Percentiles rank a stretch among this genome's conserved stretches.
phyloP scores from a whole-genome alignment of 192 early-diverging fungal genomes.

The Backusella westeae region DNA sequence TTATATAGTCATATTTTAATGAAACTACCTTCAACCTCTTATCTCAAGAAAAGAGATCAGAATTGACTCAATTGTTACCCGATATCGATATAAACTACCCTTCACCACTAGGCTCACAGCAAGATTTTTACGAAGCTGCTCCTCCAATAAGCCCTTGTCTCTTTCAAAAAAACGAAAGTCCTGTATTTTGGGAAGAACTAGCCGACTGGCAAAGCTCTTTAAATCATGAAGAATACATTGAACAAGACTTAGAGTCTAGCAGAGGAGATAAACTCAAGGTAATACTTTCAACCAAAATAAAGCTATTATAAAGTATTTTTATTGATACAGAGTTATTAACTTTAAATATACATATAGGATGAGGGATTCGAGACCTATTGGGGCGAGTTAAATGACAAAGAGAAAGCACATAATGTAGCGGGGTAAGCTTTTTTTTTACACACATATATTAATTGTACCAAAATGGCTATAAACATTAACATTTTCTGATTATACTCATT shows the following conservation, averaged over 20 bases:
- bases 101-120: neutral
- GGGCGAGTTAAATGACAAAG: conserved; percentile 30
- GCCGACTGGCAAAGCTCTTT: conserved; percentile 4
- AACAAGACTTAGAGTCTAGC: neutral
- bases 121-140: neutral
- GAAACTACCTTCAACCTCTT: conserved; percentile 9
- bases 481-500: neutral
- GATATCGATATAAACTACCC: neutral
- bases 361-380: conserved; percentile 31
- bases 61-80: conserved; percentile 18
- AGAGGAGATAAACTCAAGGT: conserved; percentile 11
- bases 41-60: conserved; percentile 14
- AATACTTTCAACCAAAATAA: neutral
- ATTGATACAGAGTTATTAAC: neutral
- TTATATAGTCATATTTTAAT: conserved; percentile 18
- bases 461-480: neutral
- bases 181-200: conserved; percentile 3
- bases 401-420: conserved; percentile 34
- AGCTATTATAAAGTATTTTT: neutral
- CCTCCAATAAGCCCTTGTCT: neutral
- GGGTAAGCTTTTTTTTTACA: conserved; percentile 23
- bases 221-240: neutral
- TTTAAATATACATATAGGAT: conserved; percentile 4
- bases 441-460: neutral
- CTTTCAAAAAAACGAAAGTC: conserved; percentile 9